Base-by-base conservation (phyloP, 495 filamentous ascomycete species). In the Clohesyomyces aquaticus region DNA sequence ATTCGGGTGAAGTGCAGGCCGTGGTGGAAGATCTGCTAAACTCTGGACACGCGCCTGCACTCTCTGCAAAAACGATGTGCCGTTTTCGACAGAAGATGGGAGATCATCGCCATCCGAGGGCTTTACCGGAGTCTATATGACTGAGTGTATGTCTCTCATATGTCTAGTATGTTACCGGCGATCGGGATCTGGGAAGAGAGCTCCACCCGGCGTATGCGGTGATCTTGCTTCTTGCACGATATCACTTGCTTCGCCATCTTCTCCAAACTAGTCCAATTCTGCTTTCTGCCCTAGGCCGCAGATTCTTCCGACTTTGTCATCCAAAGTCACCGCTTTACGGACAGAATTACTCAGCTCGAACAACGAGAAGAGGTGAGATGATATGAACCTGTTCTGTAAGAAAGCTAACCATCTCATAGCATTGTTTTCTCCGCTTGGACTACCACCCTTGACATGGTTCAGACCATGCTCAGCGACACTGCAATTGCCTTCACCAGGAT, bases 381-480 rank as follows among this genome's bases (percentile, higher is more conserved):
- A 22, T 14, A 8, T 11, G 9, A 11, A 8, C 8, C 18, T 22
- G 19, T 10, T 22, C 11, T 48, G 8, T 19, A 8, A 9, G 45
- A 6, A 48, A 28, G 27, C 50, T 32, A 4, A 8, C n/a, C n/a
- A n/a, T n/a, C n/a, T 19, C 9, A 21, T 8, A 35, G 23, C 27
- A 35, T 56, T 26, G 35, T 56, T 2, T 56, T 56, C 35, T 56
- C 53, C 4, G 2, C 35, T 2, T 56, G 53, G 53, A 56, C 29
- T n/a, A 3, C 53, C 3, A 56, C 27, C n/a, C 32, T 56, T 21
- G 35, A 42, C n/a, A 56, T 45, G 16, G n/a, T 56, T 11, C 53
- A 45, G 16, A 35, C n/a, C 11, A 32, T 32, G 29, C 53, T 56
- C 53, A 2, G 10, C 11, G 3, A 21, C 19, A 18, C 10, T 10